Evolutionary conservation across 306 rosid genomes (phyloP), one percentile per base, ranked within the genome.

Genomic region (Bauhinia variegata): DNA sequence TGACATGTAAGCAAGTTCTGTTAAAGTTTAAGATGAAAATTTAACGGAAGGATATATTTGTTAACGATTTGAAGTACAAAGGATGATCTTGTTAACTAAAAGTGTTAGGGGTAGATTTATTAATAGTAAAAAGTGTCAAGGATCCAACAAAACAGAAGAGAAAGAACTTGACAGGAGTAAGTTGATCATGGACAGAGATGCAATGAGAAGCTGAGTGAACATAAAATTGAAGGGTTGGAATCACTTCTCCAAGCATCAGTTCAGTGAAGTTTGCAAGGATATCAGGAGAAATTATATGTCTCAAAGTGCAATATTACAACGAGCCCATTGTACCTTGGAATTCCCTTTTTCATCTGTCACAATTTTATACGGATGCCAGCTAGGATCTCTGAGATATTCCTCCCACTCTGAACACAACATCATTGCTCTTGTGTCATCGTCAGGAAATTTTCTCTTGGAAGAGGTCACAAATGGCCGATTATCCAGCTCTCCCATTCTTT

Each of bases 301-400:
- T 33, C 4, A 48, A 14, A 36, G 32, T n/a, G 39, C n/a, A n/a
- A n/a, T n/a, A n/a, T 23, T 23, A 32, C 13, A n/a, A n/a, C n/a
- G n/a, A n/a, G n/a, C 13, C 17, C 43, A 43, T 31, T 2, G 13
- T 83, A 86, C 88, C 88, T 36, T 63, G 8, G 33, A 0, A 2
- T 51, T 72, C 44, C 86, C 86, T 34, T 43, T 58, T 54, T 73
- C 12, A 34, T 73, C 80, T 6, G 41, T 37, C 23, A 84, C 19
- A n/a, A 81, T 42, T 81, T 82, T 86, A 33, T 80, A 80, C n/a
- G 98, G 98, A 65, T 84, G 81, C 98, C 98, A 92, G 57, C 16
- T 78, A 16, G 98, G 86, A 66, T 92, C 89, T 44, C 80, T 46
- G 65, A 92, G 79, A 73, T 84, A 37, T 4, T 3, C 76, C 50